Evolutionary conservation across 2,329 filamentous ascomycete species (phyloP).

Genomic region (Piedraia hortae): DNA sequence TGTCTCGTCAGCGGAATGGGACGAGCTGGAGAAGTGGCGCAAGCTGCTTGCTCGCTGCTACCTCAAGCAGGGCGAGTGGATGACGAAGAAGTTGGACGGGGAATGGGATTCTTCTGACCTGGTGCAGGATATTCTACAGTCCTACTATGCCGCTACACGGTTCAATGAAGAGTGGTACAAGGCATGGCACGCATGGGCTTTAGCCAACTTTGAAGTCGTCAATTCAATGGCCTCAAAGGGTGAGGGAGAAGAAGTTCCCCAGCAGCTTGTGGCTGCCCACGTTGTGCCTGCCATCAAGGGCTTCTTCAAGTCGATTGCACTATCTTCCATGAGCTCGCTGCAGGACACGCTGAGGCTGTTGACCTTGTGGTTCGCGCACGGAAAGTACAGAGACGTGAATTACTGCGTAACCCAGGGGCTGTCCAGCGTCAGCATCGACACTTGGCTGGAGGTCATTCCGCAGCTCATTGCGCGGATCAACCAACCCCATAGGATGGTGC

Average conservation of each 20-base stretch:
- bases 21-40: slow-evolving; percentile 27
- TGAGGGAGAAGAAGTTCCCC: slow-evolving; percentile 34
- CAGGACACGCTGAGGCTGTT: slow-evolving; percentile 83
- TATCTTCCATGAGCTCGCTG: slow-evolving; percentile 74
- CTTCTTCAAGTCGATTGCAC: slow-evolving; percentile 89
- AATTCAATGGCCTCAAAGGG: slow-evolving; percentile 45
- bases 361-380: slow-evolving; percentile 90
- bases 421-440: slow-evolving; percentile 76
- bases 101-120: slow-evolving; percentile 70
- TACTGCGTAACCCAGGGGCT: slow-evolving; percentile 73
- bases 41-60: slow-evolving; percentile 82
- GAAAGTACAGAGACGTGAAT: slow-evolving; percentile 68
- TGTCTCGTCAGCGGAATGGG: slow-evolving; percentile 13
- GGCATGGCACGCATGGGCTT: slow-evolving; percentile 94
- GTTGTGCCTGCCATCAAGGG: slow-evolving; percentile 85
- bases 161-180: slow-evolving; percentile 96
- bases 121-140: slow-evolving; percentile 67
- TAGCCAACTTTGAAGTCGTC: slow-evolving; percentile 96
- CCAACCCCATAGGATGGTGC: slow-evolving; percentile 68
- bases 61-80: slow-evolving; percentile 88
- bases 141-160: slow-evolving; percentile 73
- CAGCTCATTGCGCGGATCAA: slow-evolving; percentile 95
- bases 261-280: slow-evolving; percentile 49
- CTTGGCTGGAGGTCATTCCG: slow-evolving; percentile 94
- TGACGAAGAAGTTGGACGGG: slow-evolving; percentile 57